Percentiles rank a stretch among this genome's conserved stretches.
Conservation (phyloP, 2,329 filamentous ascomycete species). For the Trichoderma atrobrunneum region DNA sequence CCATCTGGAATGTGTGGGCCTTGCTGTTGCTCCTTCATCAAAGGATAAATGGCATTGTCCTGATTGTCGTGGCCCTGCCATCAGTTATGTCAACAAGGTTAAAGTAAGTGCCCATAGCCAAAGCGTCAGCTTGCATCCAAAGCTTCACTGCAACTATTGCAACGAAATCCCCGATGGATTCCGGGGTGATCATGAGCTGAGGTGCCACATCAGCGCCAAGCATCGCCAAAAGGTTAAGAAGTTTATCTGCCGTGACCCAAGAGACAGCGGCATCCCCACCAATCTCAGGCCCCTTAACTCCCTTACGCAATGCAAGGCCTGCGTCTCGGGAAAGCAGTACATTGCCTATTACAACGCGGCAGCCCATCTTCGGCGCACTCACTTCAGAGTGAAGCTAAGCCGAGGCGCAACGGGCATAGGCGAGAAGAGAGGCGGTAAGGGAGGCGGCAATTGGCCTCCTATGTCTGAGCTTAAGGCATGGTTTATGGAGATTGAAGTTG, state of each 20-base stretch:
- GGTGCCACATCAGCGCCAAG: slow-evolving; percentile 62
- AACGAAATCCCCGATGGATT: slow-evolving; percentile 73
- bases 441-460: slow-evolving; percentile 52
- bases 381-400: slow-evolving; percentile 69
- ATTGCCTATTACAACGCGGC: slow-evolving; percentile 93
- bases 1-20: background rate
- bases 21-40: background rate
- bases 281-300: slow-evolving; percentile 57
- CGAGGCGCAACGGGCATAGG: slow-evolving; percentile 40
- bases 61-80: background rate
- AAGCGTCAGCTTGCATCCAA: no score
- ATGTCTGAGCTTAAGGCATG: slow-evolving; percentile 59
- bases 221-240: slow-evolving; percentile 59
- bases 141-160: slow-evolving; percentile 69
- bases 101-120: no score
- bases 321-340: slow-evolving; percentile 73
- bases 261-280: slow-evolving; percentile 36
- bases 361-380: slow-evolving; percentile 80
- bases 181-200: slow-evolving; percentile 79
- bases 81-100: no score
- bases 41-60: background rate
- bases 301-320: slow-evolving; percentile 80
- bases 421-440: slow-evolving; percentile 54
- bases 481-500: slow-evolving; percentile 50
- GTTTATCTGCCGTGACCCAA: slow-evolving; percentile 57